Base-by-base conservation (phyloP, 2,329 filamentous ascomycete species). In the Huntiella omanensis region DNA sequence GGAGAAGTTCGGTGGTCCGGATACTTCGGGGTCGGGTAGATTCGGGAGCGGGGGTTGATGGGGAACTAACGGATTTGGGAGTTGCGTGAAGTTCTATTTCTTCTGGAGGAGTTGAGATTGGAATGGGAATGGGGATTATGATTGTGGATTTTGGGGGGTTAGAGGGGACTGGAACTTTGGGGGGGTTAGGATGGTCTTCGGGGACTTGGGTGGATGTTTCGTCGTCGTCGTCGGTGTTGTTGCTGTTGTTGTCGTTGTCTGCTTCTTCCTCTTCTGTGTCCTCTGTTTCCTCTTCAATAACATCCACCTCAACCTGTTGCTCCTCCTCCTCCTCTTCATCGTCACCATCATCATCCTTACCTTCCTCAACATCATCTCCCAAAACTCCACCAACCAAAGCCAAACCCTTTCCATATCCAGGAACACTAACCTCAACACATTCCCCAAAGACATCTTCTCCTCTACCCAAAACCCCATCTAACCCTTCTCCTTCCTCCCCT, bases 401-500 rank as follows among this genome's bases (percentile, higher is more conserved):
- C 17, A 40, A 13, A 1, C 15, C 34, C 10, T 37, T 36, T 17
- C 35, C 49, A 19, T 46, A 15, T 53, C 54, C 5, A 48, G 36
- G 6, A 36, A 45, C 13, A 40, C 49, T 11, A 55, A 56, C 19
- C 44, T 36, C 11, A 42, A 40, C 6, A 45, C 51, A 17, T 57
- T 55, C 53, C 58, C 63, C 71, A 49, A 77, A 77, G 13, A 80
- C 59, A 55, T 81, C 77, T 33, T 67, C 65, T 6, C 75, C 77
- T 54, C 70, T 73, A 50, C 80, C 76, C 3, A 81, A 61, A 3
- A 81, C 59, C 33, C 80, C 76, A 49, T 80, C 77, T 22, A 81
- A 61, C 0, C 77, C 77, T 28, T 76, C 77, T 34, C 77, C 77
- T 15, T 64, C 70, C 77, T 76, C 80, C 5, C 77, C 77, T 54